Evolutionary conservation across 805 yeast species (phyloP), one percentile per base, ranked within the genome.

Genomic region (Candida ficus): DNA sequence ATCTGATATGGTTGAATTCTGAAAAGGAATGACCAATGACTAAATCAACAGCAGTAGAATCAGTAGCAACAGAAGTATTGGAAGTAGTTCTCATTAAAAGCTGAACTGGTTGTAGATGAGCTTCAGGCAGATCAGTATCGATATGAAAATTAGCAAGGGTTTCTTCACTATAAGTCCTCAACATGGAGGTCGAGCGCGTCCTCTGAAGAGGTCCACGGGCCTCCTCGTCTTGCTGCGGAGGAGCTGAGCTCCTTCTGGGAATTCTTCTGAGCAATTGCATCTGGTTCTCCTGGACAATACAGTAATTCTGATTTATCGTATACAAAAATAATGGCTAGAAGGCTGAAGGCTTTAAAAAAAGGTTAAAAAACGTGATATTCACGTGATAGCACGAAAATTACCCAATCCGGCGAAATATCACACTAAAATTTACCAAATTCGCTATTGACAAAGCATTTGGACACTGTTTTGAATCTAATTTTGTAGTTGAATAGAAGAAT

Each of bases 1-100:
- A 49, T 30, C 71, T 50, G 13, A 55, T 37, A 18, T 42, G 43
- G 42, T 52, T 53, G 39, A 50, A 56, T 33, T 54, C 60, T 14
- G 41, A 17, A 14, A 51, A 39, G 4, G 50, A 37, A 19, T 46
- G 50, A 3, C 58, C 58, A 22, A 54, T 35, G 1, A 54, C 46
- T 12, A 48, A 25, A 22, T 56, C 58, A 14, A 48, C 53, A 17
- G 53, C 45, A 0, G 60, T 56, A 5, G 35, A 17, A 5, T 33
- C 29, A 7, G 27, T 22, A 2, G 35, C 17, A 2, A 7, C 29
- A 5, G 35, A 33, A 13, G 13, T 2, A 20, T 17, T 7, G 12
- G 31, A 28, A 4, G 10, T 27, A 7, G 36, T 7, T 17, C 30
- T 11, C 6, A 34, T 12, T 17, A 26, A 18, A 1, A 25, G 12